Percentiles rank a stretch among this genome's conserved stretches.
Evolutionary conservation across 805 yeast genomes (phyloP).

Genomic region (Isabelozyma pseudorhagii): DNA sequence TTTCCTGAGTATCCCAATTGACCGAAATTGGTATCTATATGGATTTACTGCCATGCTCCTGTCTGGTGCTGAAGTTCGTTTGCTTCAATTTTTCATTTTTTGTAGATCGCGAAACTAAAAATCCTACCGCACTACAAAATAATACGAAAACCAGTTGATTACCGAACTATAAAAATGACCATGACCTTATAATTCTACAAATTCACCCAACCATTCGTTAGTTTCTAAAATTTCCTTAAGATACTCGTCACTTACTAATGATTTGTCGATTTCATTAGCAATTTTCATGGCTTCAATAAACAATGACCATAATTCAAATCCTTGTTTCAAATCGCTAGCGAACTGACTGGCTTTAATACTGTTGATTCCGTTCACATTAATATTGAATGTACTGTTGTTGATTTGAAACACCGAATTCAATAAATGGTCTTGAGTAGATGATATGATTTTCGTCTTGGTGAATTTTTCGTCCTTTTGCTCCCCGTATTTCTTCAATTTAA

Average conservation of each 20-base stretch:
- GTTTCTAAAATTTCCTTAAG: slow-evolving; percentile 21
- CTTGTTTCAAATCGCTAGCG: slow-evolving; percentile 26
- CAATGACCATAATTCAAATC: slow-evolving; percentile 33
- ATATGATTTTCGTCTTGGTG: slow-evolving; percentile 23
- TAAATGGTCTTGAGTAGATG: slow-evolving; percentile 28
- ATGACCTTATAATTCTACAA: slow-evolving; percentile 6
- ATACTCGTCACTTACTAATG: slow-evolving; percentile 21
- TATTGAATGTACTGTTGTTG: slow-evolving; percentile 34
- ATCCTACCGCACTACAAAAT: background rate
- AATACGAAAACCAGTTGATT: background rate
- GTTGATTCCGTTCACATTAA: slow-evolving; percentile 40
- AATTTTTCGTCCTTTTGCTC: slow-evolving; percentile 3
- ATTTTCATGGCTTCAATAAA: slow-evolving; percentile 26
- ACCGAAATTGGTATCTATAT: background rate
- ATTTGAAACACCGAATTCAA: slow-evolving; percentile 36
- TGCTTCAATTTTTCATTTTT: background rate
- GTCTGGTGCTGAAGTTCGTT: too few relatives aligned
- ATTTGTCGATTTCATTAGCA: slow-evolving; percentile 22
- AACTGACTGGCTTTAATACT: slow-evolving; percentile 32
- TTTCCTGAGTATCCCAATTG: background rate
- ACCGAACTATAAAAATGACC: background rate
- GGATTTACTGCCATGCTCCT: background rate
- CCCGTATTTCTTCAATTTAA: slow-evolving; percentile 21
- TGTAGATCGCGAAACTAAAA: background rate
- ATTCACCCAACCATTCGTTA: slow-evolving; percentile 27